Base-by-base conservation (phyloP, 768 basidiomycete genomes). In the Clitopilus passeckerianus region DNA sequence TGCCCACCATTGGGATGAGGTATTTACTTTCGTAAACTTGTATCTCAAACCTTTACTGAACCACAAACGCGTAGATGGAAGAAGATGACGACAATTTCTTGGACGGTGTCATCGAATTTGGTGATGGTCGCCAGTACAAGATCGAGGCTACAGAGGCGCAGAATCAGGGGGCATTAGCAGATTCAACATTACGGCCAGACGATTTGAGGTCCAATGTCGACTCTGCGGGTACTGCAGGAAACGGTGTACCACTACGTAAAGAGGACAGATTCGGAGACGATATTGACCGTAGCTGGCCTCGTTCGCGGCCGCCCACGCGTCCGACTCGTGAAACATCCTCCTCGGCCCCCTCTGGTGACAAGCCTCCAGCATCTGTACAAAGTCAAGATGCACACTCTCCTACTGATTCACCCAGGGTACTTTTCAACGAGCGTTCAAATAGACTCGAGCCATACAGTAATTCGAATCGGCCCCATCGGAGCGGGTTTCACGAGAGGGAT, bases 1-100 rank as follows among this genome's bases (percentile, higher is more conserved):
- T 66, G 86, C 91, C 2, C 91, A 94, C 68, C 95, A 98, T 69
- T 99, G 97, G 97, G 97, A 98, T 65, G 95, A 97, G 82, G 95
- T 98, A 63, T 61, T 90, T 73, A 41, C 34, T 53, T 65, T 3
- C 10, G 27, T 24, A 61, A 16, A 20, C 16, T 56, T 57, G 8
- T 58, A 59, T 34, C 53, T 22, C 24, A 53, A 33, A 10, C 56
- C 5, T 34, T 18, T n/a, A 24, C 10, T 46, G 63, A 7, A 59
- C 50, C 52, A 35, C 7, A 58, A 57, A 66, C 44, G 37, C 58
- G 24, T 67, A 93, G 90, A 90, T 93, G 83, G 89, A 90, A 72
- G 93, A 94, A 72, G 95, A 96, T 62, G 91, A 95, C 59, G 90
- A 93, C 68, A 90, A 94, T 66, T 95, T 94, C 67, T 75, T 95